Base-by-base conservation (phyloP, 2,329 filamentous ascomycete species). In the Fusarium globosum region DNA sequence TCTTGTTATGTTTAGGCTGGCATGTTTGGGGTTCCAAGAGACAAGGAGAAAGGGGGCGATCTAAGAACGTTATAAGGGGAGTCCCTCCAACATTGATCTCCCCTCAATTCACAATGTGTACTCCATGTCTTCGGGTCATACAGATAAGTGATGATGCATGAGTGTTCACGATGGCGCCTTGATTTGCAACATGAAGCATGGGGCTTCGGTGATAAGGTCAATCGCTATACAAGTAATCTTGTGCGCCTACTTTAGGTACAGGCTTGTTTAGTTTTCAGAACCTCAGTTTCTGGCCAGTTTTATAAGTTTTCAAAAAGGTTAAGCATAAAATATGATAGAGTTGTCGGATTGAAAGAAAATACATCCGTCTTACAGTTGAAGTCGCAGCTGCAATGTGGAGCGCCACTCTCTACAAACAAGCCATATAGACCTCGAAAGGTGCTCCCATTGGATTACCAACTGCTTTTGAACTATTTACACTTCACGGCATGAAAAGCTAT, bases 391-490 rank as follows among this genome's bases (percentile, higher is more conserved):
- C 35, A 55, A 30, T 18, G 35, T 18, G 35, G 7, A 53, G 8
- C 23, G 36, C 35, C 51, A 55, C 51, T 28, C 51, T 30, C 13
- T 11, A 18, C 20, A 30, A 18, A 4, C 11, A 30, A 41, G 18
- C 35, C 18, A 39, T 21, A 6, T 8, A 12, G 8, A 14, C 5
- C 10, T 16, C 10, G 4, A 4, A 36, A 20, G 4, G 4, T 4
- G 11, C 2, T 38, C 9, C 7, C 16, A 38, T 28, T 53, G 33
- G 18, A 15, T 2, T 6, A 16, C 28, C 6, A 21, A 9, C 7
- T 26, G 7, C 4, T 26, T 38, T 38, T n/a, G 20, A 0, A 20
- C 2, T 1, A 35, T 7, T 35, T 20, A 23, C 48, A 35, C 30
- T 41, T 42, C 7, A 3, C 26, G 36, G 36, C 35, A n/a, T 55